Conservation (phyloP, 2,329 filamentous ascomycete species). For the Zalaria obscura region DNA sequence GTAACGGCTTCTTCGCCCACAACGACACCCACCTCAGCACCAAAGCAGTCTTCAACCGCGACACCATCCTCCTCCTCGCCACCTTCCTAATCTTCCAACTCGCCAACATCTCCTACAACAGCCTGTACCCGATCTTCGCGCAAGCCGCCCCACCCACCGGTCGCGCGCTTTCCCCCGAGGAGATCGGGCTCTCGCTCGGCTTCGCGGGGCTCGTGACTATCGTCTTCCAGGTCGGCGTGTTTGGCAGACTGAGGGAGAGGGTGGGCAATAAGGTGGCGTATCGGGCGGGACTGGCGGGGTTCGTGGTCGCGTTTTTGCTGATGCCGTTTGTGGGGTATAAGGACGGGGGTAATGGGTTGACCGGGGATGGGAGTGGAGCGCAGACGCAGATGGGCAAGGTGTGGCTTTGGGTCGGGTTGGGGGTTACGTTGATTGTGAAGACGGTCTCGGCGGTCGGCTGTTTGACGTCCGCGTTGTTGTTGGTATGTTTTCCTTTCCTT, state of each 20-base stretch:
- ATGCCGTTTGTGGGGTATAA: constrained; percentile 86
- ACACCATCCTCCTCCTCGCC: constrained; percentile 65
- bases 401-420: constrained; percentile 73
- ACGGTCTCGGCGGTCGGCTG: constrained; percentile 84
- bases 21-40: constrained; percentile 33
- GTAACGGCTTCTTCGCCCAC: constrained; percentile 2
- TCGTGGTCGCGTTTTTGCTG: constrained; percentile 67
- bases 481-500: constrained; percentile 28
- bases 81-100: constrained; percentile 92
- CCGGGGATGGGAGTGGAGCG: constrained; percentile 18
- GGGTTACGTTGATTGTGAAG: constrained; percentile 67
- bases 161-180: constrained; percentile 57
- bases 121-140: constrained; percentile 85
- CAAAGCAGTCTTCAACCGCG: constrained; percentile 57
- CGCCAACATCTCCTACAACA: constrained; percentile 89
- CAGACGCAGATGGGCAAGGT: constrained; percentile 40
- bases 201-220: constrained; percentile 79
- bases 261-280: constrained; percentile 82
- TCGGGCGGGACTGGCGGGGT: constrained; percentile 59
- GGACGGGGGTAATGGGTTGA: constrained; percentile 28
- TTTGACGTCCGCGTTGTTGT: constrained; percentile 71
- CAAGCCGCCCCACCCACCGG: constrained; percentile 63
- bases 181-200: constrained; percentile 74
- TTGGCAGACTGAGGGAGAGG: constrained; percentile 61
- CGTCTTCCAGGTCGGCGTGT: constrained; percentile 75